Evolutionary conservation across 2,329 filamentous ascomycete species (phyloP), one percentile per base, ranked within the genome.

Genomic region (Claviceps pazoutovae): DNA sequence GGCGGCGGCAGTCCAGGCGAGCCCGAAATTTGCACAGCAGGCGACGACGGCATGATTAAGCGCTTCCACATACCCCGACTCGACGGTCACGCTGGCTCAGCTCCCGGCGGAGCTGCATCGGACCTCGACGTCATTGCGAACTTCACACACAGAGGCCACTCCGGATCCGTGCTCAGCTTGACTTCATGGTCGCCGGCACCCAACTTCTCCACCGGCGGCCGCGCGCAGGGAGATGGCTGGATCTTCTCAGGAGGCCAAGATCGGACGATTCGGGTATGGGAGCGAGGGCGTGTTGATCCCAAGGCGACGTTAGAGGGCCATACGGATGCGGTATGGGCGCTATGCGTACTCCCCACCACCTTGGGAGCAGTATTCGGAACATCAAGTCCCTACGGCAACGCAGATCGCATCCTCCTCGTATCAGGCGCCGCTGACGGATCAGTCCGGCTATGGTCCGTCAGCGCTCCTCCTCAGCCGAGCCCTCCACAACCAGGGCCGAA

Each of bases 221-320:
- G 90, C 56, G 88, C 87, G 7, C 82, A 86, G 60, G 91, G 91
- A 36, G 93, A 97, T 60, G 93, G 93, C 30, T 98, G 93, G 93
- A 90, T 98, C 57, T 98, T 98, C 68, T 97, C 91, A 5, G 93
- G 93, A 55, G 93, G 93, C 4, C 89, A 96, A 65, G 93, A 98
- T 67, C 82, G 87, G 17, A 95, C 88, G 6, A 83, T 98, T 39
- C 82, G 90, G 34, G 89, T 98, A 0, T 98, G 93, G 93, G 91
- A 98, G 67, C 81, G 90, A 49, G 91, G 91, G 30, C 77, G 91
- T 46, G 88, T 98, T 36, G 93, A 97, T 64, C 89, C 93, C 7
- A 97, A 97, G 68, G 89, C 89, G 2, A 95, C 89, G 0, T 74
- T 98, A 4, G 88, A 96, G 58, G 91, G 90, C 1, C 93, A 97